Percentiles rank a stretch among this genome's conserved stretches.
These are phyloP conservation scores for Aspergillus fructus DNA, from an alignment of 2,329 filamentous ascomycete genomes.

Conservation along the genomic window DNA sequence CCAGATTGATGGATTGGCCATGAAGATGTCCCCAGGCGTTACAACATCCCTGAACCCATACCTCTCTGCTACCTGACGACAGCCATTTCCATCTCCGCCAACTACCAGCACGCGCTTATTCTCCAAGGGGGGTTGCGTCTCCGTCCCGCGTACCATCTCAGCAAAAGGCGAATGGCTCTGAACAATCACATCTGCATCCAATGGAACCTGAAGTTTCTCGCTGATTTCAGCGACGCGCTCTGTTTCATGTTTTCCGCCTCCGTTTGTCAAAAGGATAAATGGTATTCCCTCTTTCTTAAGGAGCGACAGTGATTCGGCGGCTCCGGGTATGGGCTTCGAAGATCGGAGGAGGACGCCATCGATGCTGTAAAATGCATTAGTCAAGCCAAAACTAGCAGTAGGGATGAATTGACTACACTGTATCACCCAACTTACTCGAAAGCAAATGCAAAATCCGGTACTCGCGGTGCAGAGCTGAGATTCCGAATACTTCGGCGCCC, in stretches of 20 bases:
- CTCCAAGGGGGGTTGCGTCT: conserved; percentile 52
- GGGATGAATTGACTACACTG: conserved; percentile 5
- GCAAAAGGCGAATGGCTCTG: conserved; percentile 91
- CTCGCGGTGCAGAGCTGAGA: conserved; percentile 23
- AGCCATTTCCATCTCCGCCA: conserved; percentile 66
- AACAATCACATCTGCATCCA: conserved; percentile 71
- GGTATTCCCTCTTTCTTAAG: conserved; percentile 75
- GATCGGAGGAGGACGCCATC: conserved; percentile 93
- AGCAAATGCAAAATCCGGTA: conserved; percentile 46
- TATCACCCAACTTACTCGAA: conserved; percentile 41
- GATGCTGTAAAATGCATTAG: conserved; percentile 55
- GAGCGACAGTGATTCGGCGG: conserved; percentile 68
- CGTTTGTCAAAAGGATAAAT: conserved; percentile 94
- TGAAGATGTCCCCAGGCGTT: conserved; percentile 80
- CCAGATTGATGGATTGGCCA: conserved; percentile 72
- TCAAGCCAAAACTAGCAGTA: conserved; percentile 4
- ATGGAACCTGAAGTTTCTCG: conserved; percentile 61
- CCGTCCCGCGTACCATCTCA: conserved; percentile 62
- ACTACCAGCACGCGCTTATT: conserved; percentile 73
- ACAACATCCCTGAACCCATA: conserved; percentile 81
- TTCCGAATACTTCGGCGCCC: conserved; percentile 30
- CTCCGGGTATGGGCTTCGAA: conserved; percentile 74
- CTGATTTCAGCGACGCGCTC: conserved; percentile 71
- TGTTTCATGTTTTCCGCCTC: conserved; percentile 79
- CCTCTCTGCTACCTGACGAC: conserved; percentile 69